Conservation (phyloP, 257 asterid species). For the Solanum verrucosum region DNA sequence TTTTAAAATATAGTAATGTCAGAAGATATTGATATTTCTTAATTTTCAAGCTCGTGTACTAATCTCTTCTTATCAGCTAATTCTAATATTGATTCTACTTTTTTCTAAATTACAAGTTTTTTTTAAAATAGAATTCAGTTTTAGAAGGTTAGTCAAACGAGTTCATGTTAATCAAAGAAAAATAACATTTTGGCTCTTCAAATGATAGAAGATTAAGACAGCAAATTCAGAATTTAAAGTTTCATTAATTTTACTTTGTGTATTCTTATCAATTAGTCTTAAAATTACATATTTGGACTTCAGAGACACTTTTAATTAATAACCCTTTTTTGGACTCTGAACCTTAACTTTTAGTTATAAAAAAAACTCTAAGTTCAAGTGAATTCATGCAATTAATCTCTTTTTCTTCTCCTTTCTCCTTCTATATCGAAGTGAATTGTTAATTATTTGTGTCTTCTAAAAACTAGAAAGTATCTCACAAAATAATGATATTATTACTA, state of each 20-base stretch:
- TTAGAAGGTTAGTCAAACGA: not conserved
- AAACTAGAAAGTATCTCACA: not conserved
- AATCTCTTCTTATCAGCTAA: not conserved
- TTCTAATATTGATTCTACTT: no score
- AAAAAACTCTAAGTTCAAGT: no score
- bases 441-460: not conserved
- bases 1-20: not conserved
- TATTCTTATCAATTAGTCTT: not conserved
- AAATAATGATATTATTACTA: not conserved
- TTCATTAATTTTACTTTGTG: not conserved
- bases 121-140: not conserved
- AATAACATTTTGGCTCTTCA: not conserved
- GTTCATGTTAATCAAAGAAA: not conserved
- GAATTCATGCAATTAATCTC: not conserved
- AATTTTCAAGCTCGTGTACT: not conserved
- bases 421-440: not conserved
- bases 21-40: not conserved
- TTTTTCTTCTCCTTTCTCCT: not conserved
- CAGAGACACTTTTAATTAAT: no score
- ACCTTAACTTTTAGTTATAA: no score
- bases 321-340: no score
- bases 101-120: not conserved
- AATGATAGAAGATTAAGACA: not conserved
- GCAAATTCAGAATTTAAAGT: no score
- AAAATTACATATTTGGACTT: no score